Percentiles rank a stretch among this genome's conserved stretches.
Evolutionary conservation across 495 filamentous ascomycete species (phyloP).

Genomic region (Cryomyces antarcticus): DNA sequence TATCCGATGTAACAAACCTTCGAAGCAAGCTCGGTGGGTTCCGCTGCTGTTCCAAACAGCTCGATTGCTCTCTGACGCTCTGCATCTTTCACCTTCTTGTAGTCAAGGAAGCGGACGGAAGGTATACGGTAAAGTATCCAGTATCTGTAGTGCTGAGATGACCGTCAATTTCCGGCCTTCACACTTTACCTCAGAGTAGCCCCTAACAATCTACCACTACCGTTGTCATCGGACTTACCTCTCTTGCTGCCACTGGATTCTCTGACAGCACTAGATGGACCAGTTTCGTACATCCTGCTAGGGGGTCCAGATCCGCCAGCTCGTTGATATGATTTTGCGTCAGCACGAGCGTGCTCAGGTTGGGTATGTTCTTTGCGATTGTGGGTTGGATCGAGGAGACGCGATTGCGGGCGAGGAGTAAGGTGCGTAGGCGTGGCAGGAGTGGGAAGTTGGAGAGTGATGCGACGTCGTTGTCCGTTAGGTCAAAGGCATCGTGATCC

Average conservation of each 20-base stretch:
- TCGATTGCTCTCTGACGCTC: conserved; percentile 58
- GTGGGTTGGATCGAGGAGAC: conserved; percentile 58
- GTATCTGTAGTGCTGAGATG: conserved; percentile 61
- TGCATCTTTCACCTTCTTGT: conserved; percentile 67
- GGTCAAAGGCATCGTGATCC: conserved; percentile 86
- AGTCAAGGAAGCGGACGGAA: conserved; percentile 78
- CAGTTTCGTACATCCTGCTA: conserved; percentile 44
- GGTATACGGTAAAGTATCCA: conserved; percentile 82
- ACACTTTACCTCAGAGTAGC: background rate
- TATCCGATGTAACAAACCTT: conserved; percentile 8
- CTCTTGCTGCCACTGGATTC: conserved; percentile 79
- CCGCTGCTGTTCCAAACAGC: conserved; percentile 58
- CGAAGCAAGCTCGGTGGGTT: conserved; percentile 61
- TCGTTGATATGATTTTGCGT: conserved; percentile 26
- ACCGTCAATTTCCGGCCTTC: background rate
- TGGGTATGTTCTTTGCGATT: conserved; percentile 52
- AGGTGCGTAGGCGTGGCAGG: conserved; percentile 63
- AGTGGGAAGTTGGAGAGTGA: conserved; percentile 84
- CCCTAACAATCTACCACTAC: background rate
- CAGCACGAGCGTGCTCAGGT: conserved; percentile 57
- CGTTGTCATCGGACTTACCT: conserved; percentile 35
- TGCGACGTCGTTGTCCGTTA: conserved; percentile 95
- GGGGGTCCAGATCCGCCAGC: conserved; percentile 62
- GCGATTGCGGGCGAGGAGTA: conserved; percentile 79
- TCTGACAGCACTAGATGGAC: conserved; percentile 66